Conservation (phyloP, 1,284 basidiomycete species). For the Pisolithus thermaeus region DNA sequence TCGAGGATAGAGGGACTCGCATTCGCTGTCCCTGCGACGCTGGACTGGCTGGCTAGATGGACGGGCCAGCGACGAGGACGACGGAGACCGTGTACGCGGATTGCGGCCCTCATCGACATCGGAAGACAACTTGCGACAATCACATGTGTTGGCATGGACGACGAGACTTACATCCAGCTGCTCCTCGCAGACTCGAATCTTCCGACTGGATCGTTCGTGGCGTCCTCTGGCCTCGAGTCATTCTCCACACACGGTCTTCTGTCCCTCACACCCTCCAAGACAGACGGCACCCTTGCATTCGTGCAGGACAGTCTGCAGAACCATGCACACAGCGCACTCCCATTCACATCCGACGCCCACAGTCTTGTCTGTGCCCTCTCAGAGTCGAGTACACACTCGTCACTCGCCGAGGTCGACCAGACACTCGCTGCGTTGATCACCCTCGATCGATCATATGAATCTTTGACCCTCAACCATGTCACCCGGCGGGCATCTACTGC, state of each 20-base stretch:
- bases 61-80: too few relatives aligned
- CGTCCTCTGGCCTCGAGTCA: conserved; percentile 90
- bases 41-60: conserved; percentile 8
- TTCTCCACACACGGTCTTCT: conserved; percentile 84
- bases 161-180: conserved; percentile 62
- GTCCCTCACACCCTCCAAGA: conserved; percentile 26
- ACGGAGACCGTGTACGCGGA: too few relatives aligned
- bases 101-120: not conserved
- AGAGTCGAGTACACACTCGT: not conserved
- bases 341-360: conserved; percentile 74
- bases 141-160: conserved; percentile 2
- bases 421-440: conserved; percentile 39
- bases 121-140: not conserved
- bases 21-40: conserved; percentile 3
- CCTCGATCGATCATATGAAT: conserved; percentile 78
- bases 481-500: conserved; percentile 82
- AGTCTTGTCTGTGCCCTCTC: conserved; percentile 29
- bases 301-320: conserved; percentile 64
- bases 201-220: conserved; percentile 87
- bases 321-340: conserved; percentile 70
- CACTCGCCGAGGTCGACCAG: conserved; percentile 15
- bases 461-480: conserved; percentile 87
- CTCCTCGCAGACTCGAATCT: conserved; percentile 79
- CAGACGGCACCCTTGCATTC: conserved; percentile 49
- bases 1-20: not conserved